Percentiles rank a stretch among this genome's conserved stretches.
Conservation (phyloP, 495 filamentous ascomycete species). For the Penicillium cosmopolitanum region DNA sequence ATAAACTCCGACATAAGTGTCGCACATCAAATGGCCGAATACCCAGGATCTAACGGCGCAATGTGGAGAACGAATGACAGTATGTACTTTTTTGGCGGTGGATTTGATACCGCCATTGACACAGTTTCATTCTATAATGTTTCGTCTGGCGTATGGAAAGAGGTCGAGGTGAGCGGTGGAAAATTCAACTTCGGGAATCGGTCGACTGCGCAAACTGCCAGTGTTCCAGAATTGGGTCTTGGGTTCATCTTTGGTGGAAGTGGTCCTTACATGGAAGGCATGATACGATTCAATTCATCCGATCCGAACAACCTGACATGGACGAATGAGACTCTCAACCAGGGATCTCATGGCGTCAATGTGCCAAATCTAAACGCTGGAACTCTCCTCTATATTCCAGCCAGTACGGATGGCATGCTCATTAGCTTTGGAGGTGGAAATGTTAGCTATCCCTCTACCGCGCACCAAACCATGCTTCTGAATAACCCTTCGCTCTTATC, state of each 20-base stretch:
- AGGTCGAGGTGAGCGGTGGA: constrained; percentile 6
- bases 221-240: constrained; percentile 13
- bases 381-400: constrained; percentile 19
- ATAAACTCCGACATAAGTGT: too few relatives aligned
- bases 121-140: too few relatives aligned
- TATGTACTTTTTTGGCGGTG: constrained; percentile 16
- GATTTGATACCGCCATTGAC: not conserved
- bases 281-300: constrained; percentile 4
- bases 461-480: too few relatives aligned
- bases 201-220: constrained; percentile 14
- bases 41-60: constrained; percentile 6
- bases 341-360: not conserved
- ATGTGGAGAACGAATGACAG: constrained; percentile 16
- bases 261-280: constrained; percentile 16
- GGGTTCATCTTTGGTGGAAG: constrained; percentile 14
- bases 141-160: too few relatives aligned
- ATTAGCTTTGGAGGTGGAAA: constrained; percentile 17
- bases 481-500: too few relatives aligned
- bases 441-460: too few relatives aligned
- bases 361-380: constrained; percentile 18
- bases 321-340: too few relatives aligned
- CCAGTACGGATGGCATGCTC: constrained; percentile 19
- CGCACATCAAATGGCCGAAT: not conserved
- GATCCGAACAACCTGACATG: too few relatives aligned
- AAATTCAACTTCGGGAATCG: constrained; percentile 19